A percentile compares a stretch with the other conserved stretches of the same genome.
These are phyloP conservation scores for Anisodus acutangulus DNA, from an alignment of 257 asterid species.

Conservation along the genomic window DNA sequence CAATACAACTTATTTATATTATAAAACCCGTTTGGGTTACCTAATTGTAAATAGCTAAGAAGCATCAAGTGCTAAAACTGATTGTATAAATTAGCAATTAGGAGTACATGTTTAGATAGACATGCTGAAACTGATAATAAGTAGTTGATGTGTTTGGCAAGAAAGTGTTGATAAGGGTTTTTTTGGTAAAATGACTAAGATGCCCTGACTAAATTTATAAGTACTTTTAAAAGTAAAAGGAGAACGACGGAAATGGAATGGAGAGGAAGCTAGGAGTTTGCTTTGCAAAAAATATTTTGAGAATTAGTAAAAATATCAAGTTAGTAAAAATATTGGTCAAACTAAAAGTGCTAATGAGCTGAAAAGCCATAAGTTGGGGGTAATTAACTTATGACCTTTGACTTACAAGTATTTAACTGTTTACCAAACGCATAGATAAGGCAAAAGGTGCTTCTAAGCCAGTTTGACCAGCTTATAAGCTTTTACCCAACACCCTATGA, in stretches of 20 bases:
- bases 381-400: too few species aligned
- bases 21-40: not conserved
- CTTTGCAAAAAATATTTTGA: not conserved
- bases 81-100: not conserved
- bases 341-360: not conserved
- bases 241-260: not conserved
- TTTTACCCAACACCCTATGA: not conserved
- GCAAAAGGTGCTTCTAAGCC: not conserved
- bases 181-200: not conserved
- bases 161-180: not conserved
- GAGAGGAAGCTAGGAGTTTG: not conserved
- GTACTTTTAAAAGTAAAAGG: not conserved
- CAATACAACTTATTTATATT: conserved; percentile 31
- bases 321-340: not conserved
- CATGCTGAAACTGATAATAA: not conserved
- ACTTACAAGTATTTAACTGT: not conserved
- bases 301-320: not conserved
- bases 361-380: not conserved
- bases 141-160: not conserved
- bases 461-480: not conserved
- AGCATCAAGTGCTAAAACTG: not conserved
- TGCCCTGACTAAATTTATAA: not conserved
- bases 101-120: not conserved
- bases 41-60: not conserved
- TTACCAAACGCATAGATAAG: not conserved